Conservation (phyloP, 164 flowering plant genomes). For the Akebia trifoliata region DNA sequence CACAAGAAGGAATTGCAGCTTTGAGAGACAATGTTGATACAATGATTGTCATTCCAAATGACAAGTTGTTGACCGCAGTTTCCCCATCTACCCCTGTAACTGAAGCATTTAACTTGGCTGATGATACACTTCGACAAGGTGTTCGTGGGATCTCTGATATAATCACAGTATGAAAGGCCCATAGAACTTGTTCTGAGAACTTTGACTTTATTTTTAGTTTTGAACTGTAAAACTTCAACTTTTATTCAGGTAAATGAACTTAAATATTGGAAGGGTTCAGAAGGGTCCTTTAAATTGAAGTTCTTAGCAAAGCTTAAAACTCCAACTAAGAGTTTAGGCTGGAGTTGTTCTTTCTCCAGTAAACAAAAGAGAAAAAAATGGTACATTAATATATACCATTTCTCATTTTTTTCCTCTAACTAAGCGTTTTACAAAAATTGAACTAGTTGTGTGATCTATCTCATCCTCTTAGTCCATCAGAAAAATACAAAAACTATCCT, state of each 20-base stretch:
- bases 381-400: too few species aligned
- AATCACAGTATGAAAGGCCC: constrained; percentile 53
- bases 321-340: too few species aligned
- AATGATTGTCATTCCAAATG: constrained; percentile 82
- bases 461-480: too few species aligned
- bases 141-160: constrained; percentile 88
- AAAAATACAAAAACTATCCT: too few species aligned
- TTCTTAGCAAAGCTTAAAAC: too few species aligned
- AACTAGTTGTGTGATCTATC: too few species aligned
- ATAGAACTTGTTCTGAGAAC: background rate
- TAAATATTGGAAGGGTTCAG: background rate
- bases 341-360: too few species aligned
- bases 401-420: too few species aligned
- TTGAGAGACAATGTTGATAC: constrained; percentile 84
- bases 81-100: constrained; percentile 74
- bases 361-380: too few species aligned
- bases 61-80: constrained; percentile 79
- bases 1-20: constrained; percentile 89
- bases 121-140: constrained; percentile 81
- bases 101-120: constrained; percentile 80
- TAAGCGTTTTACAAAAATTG: too few species aligned
- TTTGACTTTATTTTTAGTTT: background rate
- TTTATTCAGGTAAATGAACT: background rate
- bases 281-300: background rate
- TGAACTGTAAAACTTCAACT: background rate